Percentiles rank a stretch among this genome's conserved stretches.
Evolutionary conservation across 352 stramenopile genomes (phyloP).

Genomic region (Peronospora farinosa): DNA sequence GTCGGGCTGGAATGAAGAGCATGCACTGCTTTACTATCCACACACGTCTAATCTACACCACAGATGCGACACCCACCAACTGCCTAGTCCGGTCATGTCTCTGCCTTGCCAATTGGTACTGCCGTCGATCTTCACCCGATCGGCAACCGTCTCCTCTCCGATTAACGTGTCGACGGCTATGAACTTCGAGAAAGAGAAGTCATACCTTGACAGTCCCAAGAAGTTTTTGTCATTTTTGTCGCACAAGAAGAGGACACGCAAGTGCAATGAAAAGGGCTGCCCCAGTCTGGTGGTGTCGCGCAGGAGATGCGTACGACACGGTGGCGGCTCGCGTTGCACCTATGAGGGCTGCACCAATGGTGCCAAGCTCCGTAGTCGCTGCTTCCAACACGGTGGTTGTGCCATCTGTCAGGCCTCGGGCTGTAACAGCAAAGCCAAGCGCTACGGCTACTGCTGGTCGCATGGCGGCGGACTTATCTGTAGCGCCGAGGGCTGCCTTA

Average conservation of each 20-base stretch:
- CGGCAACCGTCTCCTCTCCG: conserved; percentile 12
- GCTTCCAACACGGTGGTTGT: conserved; percentile 71
- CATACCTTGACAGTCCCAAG: conserved; percentile 27
- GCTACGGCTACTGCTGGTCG: conserved; percentile 79
- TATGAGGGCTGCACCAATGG: conserved; percentile 58
- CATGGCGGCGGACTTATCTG: conserved; percentile 73
- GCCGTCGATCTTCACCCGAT: conserved; percentile 12
- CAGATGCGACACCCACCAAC: conserved; percentile 13
- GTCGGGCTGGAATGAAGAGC: conserved; percentile 21
- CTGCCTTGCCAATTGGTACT: conserved; percentile 8
- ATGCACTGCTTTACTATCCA: conserved; percentile 10
- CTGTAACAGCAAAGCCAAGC: conserved; percentile 69
- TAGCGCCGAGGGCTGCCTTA: conserved; percentile 44
- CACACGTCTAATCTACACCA: conserved; percentile 4
- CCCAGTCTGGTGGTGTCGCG: conserved; percentile 54
- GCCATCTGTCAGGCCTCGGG: conserved; percentile 58
- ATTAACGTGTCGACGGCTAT: conserved; percentile 14
- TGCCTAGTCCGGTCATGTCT: neutral
- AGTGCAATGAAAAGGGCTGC: conserved; percentile 62
- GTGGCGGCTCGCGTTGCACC: conserved; percentile 49
- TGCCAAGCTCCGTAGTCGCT: conserved; percentile 69
- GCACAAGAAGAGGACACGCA: conserved; percentile 44
- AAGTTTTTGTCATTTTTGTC: conserved; percentile 4
- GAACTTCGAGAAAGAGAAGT: conserved; percentile 28
- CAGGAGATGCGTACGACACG: conserved; percentile 52